These are phyloP conservation scores for Pythium plurisporium DNA, from an alignment of 352 stramenopile species.

Conservation along the genomic window DNA sequence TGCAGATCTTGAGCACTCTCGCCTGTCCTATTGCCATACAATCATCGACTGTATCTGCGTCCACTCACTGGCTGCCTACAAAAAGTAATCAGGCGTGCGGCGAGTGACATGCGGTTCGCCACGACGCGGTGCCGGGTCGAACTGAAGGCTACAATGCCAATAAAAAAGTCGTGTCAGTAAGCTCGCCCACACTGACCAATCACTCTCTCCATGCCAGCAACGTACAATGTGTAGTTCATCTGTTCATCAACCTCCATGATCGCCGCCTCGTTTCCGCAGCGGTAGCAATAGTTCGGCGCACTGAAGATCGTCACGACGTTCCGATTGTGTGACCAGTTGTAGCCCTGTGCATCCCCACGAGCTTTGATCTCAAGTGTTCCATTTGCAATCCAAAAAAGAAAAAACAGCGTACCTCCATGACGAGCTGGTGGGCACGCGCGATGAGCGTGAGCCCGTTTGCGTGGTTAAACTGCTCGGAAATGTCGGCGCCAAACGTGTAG, in stretches of 20 bases:
- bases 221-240: conserved; percentile 95
- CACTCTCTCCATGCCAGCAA: conserved; percentile 16
- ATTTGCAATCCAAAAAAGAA: not conserved
- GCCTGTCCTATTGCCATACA: too few relatives aligned
- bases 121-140: conserved; percentile 91
- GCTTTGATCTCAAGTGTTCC: not conserved
- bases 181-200: not conserved
- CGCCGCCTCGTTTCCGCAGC: conserved; percentile 97
- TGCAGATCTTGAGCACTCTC: too few relatives aligned
- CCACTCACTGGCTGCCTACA: conserved; percentile 77
- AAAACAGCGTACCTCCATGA: conserved; percentile 88
- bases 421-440: conserved; percentile 92
- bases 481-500: conserved; percentile 92
- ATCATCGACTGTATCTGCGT: too few relatives aligned
- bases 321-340: conserved; percentile 95
- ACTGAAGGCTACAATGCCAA: conserved; percentile 80
- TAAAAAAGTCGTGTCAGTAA: not conserved
- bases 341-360: too few relatives aligned
- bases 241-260: conserved; percentile 97
- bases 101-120: conserved; percentile 92
- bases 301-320: conserved; percentile 99
- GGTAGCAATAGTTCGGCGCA: conserved; percentile 99
- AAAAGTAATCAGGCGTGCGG: conserved; percentile 93
- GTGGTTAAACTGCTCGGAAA: conserved; percentile 92
- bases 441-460: conserved; percentile 92